Conservation (phyloP, 2,329 filamentous ascomycete species). For the Fusarium vanettenii region DNA sequence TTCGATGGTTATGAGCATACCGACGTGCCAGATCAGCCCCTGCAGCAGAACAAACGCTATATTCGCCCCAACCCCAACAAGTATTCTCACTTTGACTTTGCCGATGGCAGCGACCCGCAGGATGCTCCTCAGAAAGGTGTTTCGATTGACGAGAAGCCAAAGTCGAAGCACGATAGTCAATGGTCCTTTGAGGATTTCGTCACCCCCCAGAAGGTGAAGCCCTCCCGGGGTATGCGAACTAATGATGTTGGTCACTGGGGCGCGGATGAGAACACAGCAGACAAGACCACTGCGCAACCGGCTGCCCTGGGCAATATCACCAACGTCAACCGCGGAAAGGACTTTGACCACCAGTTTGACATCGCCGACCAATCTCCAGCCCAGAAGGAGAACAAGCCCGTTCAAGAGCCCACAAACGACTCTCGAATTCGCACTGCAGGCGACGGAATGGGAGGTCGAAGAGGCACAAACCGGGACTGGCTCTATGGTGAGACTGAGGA, state of each 20-base stretch:
- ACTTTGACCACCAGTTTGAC: slow-evolving; percentile 82
- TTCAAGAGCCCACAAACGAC: slow-evolving; percentile 59
- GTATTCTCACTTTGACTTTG: slow-evolving; percentile 88
- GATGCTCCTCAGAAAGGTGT: slow-evolving; percentile 58
- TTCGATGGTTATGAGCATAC: slow-evolving; percentile 66
- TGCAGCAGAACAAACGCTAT: slow-evolving; percentile 56
- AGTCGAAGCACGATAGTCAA: slow-evolving; percentile 75
- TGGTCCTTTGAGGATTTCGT: slow-evolving; percentile 92
- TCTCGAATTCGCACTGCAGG: slow-evolving; percentile 61
- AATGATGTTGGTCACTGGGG: slow-evolving; percentile 85
- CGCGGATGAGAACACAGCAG: slow-evolving; percentile 68
- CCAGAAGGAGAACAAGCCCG: slow-evolving; percentile 62
- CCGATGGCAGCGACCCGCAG: slow-evolving; percentile 69
- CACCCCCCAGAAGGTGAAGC: slow-evolving; percentile 80
- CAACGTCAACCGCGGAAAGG: slow-evolving; percentile 79
- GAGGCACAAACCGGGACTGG: slow-evolving; percentile 67
- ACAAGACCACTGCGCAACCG: slow-evolving; percentile 68
- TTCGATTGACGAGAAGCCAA: slow-evolving; percentile 55
- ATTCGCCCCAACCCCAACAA: slow-evolving; percentile 80
- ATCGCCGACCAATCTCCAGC: slow-evolving; percentile 76
- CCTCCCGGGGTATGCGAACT: slow-evolving; percentile 68
- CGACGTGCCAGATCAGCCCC: slow-evolving; percentile 56
- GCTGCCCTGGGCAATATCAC: slow-evolving; percentile 74
- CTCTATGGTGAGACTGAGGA: slow-evolving; percentile 57
- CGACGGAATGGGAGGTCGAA: slow-evolving; percentile 75